Evolutionary conservation across 352 stramenopile genomes (phyloP).

Genomic region (Elongisporangium undulatum): DNA sequence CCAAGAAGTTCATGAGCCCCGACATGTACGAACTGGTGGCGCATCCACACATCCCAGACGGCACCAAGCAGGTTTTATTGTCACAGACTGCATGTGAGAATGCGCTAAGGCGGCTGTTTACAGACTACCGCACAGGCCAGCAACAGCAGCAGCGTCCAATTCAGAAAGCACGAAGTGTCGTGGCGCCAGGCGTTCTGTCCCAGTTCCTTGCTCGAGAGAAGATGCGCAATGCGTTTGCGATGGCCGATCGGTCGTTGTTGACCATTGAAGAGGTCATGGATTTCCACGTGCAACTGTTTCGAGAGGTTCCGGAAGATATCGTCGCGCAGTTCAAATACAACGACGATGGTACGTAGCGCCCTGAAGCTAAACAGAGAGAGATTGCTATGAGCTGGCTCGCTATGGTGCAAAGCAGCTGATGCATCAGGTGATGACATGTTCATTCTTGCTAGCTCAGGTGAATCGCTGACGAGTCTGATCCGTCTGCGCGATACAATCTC

Average conservation of each 20-base stretch:
- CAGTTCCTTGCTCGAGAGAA: slow-evolving; percentile 36
- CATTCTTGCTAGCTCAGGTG: slow-evolving; percentile 27
- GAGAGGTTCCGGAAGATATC: slow-evolving; percentile 62
- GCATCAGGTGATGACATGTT: not conserved
- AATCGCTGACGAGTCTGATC: slow-evolving; percentile 59
- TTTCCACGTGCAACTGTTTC: slow-evolving; percentile 40
- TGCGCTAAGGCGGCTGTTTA: slow-evolving; percentile 9
- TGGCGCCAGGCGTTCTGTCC: slow-evolving; percentile 22
- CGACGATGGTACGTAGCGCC: slow-evolving; percentile 54
- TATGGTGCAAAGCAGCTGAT: too few species aligned
- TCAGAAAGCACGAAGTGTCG: not conserved
- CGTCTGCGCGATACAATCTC: slow-evolving; percentile 68
- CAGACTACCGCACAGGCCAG: not conserved
- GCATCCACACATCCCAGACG: slow-evolving; percentile 54
- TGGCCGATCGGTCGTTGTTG: not conserved
- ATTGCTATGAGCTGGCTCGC: too few species aligned
- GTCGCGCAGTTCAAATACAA: slow-evolving; percentile 79
- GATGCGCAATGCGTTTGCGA: slow-evolving; percentile 17
- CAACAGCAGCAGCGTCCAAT: not conserved
- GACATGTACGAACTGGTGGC: slow-evolving; percentile 22
- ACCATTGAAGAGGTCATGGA: slow-evolving; percentile 41
- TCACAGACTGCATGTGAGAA: slow-evolving; percentile 30
- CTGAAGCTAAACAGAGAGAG: too few species aligned
- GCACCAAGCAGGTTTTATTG: slow-evolving; percentile 49
- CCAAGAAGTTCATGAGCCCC: slow-evolving; percentile 37